Evolutionary conservation across 2,329 filamentous ascomycete genomes (phyloP).

Genomic region (Hypoxylon sp.): DNA sequence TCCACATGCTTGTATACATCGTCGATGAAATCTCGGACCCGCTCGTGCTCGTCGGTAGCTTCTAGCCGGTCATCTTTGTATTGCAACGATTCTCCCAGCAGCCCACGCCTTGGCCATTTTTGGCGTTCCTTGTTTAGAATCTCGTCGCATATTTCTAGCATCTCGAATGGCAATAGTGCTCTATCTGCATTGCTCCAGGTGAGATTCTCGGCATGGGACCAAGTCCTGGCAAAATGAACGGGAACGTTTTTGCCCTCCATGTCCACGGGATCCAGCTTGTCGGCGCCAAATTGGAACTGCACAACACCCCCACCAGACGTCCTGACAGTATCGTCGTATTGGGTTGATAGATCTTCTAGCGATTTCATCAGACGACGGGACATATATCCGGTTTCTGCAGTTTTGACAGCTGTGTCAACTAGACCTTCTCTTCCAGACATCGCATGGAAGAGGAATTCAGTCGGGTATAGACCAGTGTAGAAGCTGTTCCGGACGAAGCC

Average conservation of each 20-base stretch:
- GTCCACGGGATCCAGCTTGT: constrained; percentile 94
- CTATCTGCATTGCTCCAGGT: constrained; percentile 84
- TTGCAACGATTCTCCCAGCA: constrained; percentile 71
- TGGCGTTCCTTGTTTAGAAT: constrained; percentile 76
- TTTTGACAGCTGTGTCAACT: constrained; percentile 99
- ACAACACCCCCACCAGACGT: constrained; percentile 90
- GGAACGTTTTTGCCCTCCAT: constrained; percentile 96
- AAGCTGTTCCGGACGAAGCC: constrained; percentile 98
- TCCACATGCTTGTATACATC: constrained; percentile 80
- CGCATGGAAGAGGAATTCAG: constrained; percentile 97
- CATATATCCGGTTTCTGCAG: constrained; percentile 99
- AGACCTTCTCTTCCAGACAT: constrained; percentile 98
- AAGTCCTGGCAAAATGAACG: constrained; percentile 92
- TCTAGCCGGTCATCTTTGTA: constrained; percentile 78
- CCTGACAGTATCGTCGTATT: constrained; percentile 94
- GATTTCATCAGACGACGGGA: constrained; percentile 98
- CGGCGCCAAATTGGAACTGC: constrained; percentile 97
- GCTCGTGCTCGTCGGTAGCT: constrained; percentile 82
- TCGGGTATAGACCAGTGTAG: constrained; percentile 89
- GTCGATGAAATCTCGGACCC: constrained; percentile 82
- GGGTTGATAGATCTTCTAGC: constrained; percentile 90
- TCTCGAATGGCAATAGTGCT: constrained; percentile 79
- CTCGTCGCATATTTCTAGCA: constrained; percentile 74
- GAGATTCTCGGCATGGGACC: constrained; percentile 79
- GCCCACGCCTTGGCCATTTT: constrained; percentile 70